Percentiles rank a stretch among this genome's conserved stretches.
These are phyloP conservation scores for Radiomyces spectabilis DNA, from an alignment of 192 early-diverging fungal species.

Conservation along the genomic window DNA sequence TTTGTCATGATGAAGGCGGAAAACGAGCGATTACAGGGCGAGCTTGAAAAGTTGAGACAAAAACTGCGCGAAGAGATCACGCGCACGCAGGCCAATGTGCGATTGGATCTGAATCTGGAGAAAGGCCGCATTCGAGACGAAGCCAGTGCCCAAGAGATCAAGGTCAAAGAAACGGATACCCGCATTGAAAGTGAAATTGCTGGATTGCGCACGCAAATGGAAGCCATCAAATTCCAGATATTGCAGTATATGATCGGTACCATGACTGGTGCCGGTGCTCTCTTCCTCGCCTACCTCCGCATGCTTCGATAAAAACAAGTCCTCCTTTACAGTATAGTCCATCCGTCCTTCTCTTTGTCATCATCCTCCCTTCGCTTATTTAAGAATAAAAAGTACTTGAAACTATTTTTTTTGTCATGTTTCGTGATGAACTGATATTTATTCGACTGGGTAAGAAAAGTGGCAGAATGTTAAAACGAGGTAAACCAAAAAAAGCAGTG, in stretches of 20 bases:
- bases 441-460: no score
- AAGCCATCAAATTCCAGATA: constrained; percentile 81
- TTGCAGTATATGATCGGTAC: constrained; percentile 78
- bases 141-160: constrained; percentile 71
- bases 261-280: constrained; percentile 66
- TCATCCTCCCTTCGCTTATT: no score
- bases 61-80: constrained; percentile 77
- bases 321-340: background rate
- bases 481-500: background rate
- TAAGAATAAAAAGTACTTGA: no score
- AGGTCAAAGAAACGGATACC: constrained; percentile 79
- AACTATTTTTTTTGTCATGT: no score
- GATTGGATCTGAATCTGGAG: constrained; percentile 83
- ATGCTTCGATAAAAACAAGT: constrained; percentile 41
- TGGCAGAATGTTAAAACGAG: background rate
- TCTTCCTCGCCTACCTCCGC: constrained; percentile 55
- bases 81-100: constrained; percentile 73
- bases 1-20: constrained; percentile 76
- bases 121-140: constrained; percentile 86
- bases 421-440: background rate
- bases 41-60: constrained; percentile 82
- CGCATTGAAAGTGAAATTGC: constrained; percentile 87
- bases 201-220: constrained; percentile 75
- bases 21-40: constrained; percentile 66
- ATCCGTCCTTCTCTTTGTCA: no score